Base-by-base conservation (phyloP, 192 early-diverging fungal species). In the Gaertneriomyces sp. region DNA sequence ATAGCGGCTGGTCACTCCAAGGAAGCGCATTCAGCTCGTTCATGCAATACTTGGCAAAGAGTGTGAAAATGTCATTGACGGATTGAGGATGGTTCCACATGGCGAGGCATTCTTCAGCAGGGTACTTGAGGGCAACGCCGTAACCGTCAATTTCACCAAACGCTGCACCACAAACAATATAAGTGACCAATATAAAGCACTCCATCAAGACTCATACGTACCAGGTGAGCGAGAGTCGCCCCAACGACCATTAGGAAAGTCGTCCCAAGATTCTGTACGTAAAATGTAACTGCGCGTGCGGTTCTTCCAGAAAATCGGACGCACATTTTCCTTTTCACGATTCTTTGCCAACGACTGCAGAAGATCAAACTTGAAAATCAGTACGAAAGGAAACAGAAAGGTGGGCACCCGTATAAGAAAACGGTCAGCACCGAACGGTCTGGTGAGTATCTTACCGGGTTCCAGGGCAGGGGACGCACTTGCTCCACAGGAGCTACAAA, bases 231-330 rank as follows among this genome's bases (percentile, higher is more conserved):
- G 84, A 41, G 96, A 89, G 59, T 98, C 94, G 41, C 96, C 96
- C 96, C 94, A 98, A 60, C 96, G 88, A 14, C 96, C 96, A 76
- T 98, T 98, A 50, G 94, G 96, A 70, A 94, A 98, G 70, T 96
- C 94, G 72, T 98, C 94, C 96, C 96, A 98, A 52, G 84, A 74
- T 72, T 92, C 93, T 4, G 95, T 98, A 38, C 90, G 83, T 11
- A 81, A 68, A 67, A 97, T 89, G 84, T 98, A 97, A 75, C 88
- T 90, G 67, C 88, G 85, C 43, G 90, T 86, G 45, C 94, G 88
- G 84, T 99, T 98, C 75, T 89, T 87, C 96, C 96, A 99, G 64
- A 98, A 98, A 70, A 99, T 99, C 19, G 96, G 96, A 25, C 96
- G 91, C 50, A 99, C 96, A 62, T 88, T 94, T 78, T 99, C 96